Evolutionary conservation across 768 basidiomycete species (phyloP).

Genomic region (Macrolepiota fuliginosa): DNA sequence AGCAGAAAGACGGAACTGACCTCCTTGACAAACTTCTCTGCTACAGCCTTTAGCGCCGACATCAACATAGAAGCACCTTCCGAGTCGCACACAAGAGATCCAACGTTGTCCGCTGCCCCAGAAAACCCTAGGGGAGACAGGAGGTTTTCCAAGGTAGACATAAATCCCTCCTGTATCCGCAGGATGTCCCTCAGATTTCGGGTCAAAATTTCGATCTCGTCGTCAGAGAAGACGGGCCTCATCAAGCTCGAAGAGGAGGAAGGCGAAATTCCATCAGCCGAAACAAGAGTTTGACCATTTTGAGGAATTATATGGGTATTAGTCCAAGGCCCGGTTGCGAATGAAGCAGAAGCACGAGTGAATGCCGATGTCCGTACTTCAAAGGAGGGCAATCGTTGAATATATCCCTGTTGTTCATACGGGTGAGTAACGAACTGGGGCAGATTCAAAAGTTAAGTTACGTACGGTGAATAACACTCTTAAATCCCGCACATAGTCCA

Average conservation of each 20-base stretch:
- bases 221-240: constrained; percentile 50
- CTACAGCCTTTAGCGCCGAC: constrained; percentile 45
- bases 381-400: constrained; percentile 53
- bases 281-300: constrained; percentile 18
- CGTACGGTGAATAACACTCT: constrained; percentile 72
- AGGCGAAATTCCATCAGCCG: constrained; percentile 13
- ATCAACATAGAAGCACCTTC: constrained; percentile 33
- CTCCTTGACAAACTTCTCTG: constrained; percentile 57
- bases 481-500: constrained; percentile 77
- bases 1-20: constrained; percentile 30
- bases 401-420: constrained; percentile 51
- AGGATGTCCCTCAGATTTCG: constrained; percentile 72
- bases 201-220: constrained; percentile 55
- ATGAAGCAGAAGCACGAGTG: constrained; percentile 39
- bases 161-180: constrained; percentile 64
- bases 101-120: constrained; percentile 26
- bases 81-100: constrained; percentile 13
- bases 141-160: constrained; percentile 48
- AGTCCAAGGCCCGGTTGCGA: constrained; percentile 43
- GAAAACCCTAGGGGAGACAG: constrained; percentile 51
- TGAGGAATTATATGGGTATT: constrained; percentile 39
- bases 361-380: constrained; percentile 40
- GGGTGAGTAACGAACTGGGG: not conserved
- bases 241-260: constrained; percentile 24
- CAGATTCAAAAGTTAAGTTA: constrained; percentile 13